phyloP scores from a whole-genome alignment of 257 asterid genomes.

The Plantago major region DNA sequence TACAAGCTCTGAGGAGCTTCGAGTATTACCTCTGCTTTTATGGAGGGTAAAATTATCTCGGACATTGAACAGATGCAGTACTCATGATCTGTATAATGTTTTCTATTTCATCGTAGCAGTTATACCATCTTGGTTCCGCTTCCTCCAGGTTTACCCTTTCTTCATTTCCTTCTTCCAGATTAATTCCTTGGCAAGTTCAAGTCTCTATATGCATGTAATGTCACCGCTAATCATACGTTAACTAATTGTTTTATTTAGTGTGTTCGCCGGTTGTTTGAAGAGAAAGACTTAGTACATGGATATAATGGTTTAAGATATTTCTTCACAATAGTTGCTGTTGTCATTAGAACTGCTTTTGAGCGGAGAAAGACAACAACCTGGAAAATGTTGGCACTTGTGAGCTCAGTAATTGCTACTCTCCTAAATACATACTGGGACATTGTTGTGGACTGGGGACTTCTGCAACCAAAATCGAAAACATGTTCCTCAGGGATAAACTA shows the following conservation, averaged over 20 bases:
- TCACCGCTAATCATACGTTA: neutral
- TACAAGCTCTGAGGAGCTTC: constrained; percentile 75
- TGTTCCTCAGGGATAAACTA: constrained; percentile 62
- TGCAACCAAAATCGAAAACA: constrained; percentile 60
- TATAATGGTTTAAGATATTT: constrained; percentile 67
- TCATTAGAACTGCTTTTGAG: constrained; percentile 63
- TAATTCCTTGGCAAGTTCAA: neutral
- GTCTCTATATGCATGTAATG: too few relatives aligned
- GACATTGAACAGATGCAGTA: constrained; percentile 38
- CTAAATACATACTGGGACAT: constrained; percentile 80
- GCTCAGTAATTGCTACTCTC: constrained; percentile 52
- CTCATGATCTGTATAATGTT: constrained; percentile 42
- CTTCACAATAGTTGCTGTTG: constrained; percentile 68
- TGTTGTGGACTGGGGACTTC: constrained; percentile 81
- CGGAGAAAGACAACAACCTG: constrained; percentile 41
- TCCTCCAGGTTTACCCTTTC: constrained; percentile 56
- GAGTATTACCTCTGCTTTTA: constrained; percentile 81
- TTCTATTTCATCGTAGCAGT: constrained; percentile 68
- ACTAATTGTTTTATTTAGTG: constrained; percentile 43
- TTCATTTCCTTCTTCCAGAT: neutral
- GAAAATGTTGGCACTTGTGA: constrained; percentile 58
- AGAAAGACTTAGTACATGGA: constrained; percentile 49
- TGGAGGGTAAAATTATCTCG: constrained; percentile 29
- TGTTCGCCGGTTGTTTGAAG: constrained; percentile 68
- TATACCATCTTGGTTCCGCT: constrained; percentile 80